Evolutionary conservation across 306 rosid species (phyloP).

Genomic region (Prunus davidiana): DNA sequence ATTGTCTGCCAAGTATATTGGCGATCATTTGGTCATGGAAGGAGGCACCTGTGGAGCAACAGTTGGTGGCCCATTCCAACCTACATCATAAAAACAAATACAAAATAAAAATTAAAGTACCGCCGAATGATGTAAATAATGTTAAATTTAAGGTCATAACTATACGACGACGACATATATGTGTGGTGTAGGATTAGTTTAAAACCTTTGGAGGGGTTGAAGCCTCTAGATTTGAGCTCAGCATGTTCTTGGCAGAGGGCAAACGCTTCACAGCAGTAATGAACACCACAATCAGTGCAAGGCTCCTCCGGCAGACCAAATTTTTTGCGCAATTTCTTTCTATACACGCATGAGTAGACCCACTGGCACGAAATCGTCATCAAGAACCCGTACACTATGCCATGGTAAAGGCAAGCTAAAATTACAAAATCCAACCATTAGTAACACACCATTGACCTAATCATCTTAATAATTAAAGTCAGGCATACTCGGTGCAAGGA

Average conservation of each 20-base stretch:
- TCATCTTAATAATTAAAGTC: too few species aligned
- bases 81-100: too few species aligned
- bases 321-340: conserved; percentile 5
- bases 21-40: too few species aligned
- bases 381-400: conserved; percentile 4
- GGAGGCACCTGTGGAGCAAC: too few species aligned
- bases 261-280: conserved; percentile 15
- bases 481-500: accelerated
- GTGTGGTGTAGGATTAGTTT: neutral
- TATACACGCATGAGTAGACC: conserved; percentile 8
- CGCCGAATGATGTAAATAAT: too few species aligned
- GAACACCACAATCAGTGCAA: conserved; percentile 19
- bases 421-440: neutral
- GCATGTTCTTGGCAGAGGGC: conserved; percentile 29
- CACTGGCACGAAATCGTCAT: conserved; percentile 8
- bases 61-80: too few species aligned
- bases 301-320: conserved; percentile 6
- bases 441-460: too few species aligned
- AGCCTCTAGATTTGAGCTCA: conserved; percentile 23
- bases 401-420: conserved; percentile 11
- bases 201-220: neutral
- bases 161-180: too few species aligned
- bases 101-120: too few species aligned
- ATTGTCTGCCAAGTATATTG: too few species aligned
- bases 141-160: too few species aligned